These are phyloP conservation scores for Ambrosia trifida DNA, from an alignment of 129 eudicot species.

Conservation along the genomic window DNA sequence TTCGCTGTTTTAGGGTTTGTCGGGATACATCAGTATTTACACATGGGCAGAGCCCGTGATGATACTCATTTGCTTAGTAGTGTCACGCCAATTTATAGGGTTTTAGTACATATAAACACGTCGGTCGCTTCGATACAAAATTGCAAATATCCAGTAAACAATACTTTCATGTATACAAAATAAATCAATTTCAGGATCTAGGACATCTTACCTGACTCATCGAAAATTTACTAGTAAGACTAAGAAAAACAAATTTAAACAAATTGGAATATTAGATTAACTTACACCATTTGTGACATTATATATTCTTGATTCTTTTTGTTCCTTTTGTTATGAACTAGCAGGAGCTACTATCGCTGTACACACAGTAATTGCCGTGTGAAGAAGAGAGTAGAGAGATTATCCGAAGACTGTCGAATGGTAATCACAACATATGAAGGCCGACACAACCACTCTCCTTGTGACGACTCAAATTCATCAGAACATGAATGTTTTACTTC, in stretches of 20 bases:
- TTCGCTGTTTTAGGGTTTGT: too few species aligned
- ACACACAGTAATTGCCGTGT: constrained; percentile 74
- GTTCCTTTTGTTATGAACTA: constrained; percentile 20
- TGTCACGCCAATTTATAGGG: background rate
- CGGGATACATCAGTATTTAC: too few species aligned
- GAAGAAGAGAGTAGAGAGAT: constrained; percentile 78
- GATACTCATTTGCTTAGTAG: too few species aligned
- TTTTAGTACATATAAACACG: background rate
- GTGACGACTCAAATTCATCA: constrained; percentile 67
- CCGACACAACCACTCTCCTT: constrained; percentile 75
- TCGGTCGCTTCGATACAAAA: background rate
- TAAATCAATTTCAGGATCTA: background rate
- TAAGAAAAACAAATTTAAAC: too few species aligned
- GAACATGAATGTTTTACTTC: constrained; percentile 74
- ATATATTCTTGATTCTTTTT: constrained; percentile 13
- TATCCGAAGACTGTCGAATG: constrained; percentile 80
- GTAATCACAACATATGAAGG: constrained; percentile 88
- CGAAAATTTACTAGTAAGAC: too few species aligned
- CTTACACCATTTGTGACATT: background rate
- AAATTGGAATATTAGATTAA: background rate
- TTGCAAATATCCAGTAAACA: background rate
- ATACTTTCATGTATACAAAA: background rate
- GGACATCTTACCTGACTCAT: too few species aligned
- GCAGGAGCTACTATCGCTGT: constrained; percentile 79
- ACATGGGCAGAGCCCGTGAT: too few species aligned